A percentile compares a stretch with the other conserved stretches of the same genome.
These are phyloP conservation scores for Solanum chiquidenum DNA, from an alignment of 257 asterid genomes.

Conservation along the genomic window DNA sequence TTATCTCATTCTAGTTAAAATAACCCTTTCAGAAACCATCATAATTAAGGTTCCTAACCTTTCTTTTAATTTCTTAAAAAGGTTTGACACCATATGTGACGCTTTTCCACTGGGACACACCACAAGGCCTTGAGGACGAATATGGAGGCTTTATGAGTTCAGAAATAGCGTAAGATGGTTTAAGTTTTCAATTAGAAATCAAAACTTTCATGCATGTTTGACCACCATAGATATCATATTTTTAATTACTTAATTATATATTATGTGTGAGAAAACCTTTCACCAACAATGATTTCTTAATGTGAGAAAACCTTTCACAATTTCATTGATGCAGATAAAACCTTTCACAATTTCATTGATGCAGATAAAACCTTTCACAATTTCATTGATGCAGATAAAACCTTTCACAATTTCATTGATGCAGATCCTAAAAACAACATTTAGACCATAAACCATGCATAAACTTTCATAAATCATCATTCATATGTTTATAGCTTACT, in stretches of 20 bases:
- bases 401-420: neutral
- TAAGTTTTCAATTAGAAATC: neutral
- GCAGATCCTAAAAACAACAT: neutral
- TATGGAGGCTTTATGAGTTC: slow-evolving; percentile 17
- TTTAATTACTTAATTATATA: neutral
- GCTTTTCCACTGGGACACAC: slow-evolving; percentile 12
- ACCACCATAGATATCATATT: neutral
- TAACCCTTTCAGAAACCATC: neutral
- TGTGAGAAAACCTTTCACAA: neutral
- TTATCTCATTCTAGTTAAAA: neutral
- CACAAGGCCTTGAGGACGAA: slow-evolving; percentile 17
- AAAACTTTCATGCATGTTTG: neutral
- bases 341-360: neutral
- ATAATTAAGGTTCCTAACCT: neutral
- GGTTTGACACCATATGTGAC: slow-evolving; percentile 15
- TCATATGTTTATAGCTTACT: neutral
- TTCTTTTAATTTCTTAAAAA: neutral
- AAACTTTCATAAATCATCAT: neutral
- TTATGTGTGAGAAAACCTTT: neutral
- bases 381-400: too few species aligned
- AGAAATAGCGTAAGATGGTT: slow-evolving; percentile 1
- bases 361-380: neutral
- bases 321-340: too few species aligned
- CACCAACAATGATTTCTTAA: neutral
- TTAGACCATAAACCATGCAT: neutral